Percentiles rank a stretch among this genome's conserved stretches.
Conservation (phyloP, 495 filamentous ascomycete species). For the Aspergillus nanangensis region DNA sequence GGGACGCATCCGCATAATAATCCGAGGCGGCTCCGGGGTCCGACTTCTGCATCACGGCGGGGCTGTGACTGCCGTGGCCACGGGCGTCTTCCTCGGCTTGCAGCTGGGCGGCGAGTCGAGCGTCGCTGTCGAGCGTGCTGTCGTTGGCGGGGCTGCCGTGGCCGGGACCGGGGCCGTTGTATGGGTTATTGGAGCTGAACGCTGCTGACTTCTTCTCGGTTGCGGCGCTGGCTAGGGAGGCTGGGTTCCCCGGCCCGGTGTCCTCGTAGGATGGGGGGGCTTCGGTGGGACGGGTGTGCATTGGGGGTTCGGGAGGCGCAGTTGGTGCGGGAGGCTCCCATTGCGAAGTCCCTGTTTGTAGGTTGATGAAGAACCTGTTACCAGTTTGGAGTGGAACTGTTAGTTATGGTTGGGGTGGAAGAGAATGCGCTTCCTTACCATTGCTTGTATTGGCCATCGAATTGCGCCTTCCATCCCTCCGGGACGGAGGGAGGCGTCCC, state of each 20-base stretch:
- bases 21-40: conserved; percentile 31
- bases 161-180: conserved; percentile 22
- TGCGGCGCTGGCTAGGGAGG: conserved; percentile 18
- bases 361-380: conserved; percentile 81
- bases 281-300: conserved; percentile 44
- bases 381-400: too few relatives aligned
- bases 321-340: conserved; percentile 75
- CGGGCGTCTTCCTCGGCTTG: conserved; percentile 74
- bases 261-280: conserved; percentile 64
- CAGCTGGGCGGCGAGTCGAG: conserved; percentile 65
- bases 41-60: not conserved
- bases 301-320: conserved; percentile 40
- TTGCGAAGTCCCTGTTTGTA: conserved; percentile 78
- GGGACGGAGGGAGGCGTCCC: conserved; percentile 82
- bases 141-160: conserved; percentile 9
- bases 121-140: conserved; percentile 60
- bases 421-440: conserved; percentile 60
- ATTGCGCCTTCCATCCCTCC: conserved; percentile 82
- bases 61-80: not conserved
- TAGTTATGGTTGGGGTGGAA: too few relatives aligned
- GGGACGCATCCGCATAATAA: conserved; percentile 37
- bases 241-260: conserved; percentile 30
- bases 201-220: conserved; percentile 58
- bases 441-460: conserved; percentile 70
- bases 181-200: conserved; percentile 59